Base-by-base conservation (phyloP, 2,329 filamentous ascomycete genomes). In the Endocalyx cinctus region DNA sequence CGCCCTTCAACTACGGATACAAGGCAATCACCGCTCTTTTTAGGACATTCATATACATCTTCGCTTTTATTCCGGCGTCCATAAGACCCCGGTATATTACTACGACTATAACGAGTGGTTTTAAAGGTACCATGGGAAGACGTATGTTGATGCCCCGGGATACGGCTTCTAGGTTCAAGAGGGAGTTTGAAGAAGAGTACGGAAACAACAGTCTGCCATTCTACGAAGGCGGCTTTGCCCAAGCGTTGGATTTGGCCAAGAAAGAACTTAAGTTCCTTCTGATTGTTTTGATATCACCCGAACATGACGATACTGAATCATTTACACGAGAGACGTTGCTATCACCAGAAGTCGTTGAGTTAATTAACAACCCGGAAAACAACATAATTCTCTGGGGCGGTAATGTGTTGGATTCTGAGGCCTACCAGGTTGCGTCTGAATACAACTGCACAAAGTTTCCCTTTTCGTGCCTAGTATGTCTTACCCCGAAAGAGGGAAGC, bases 141-240 rank as follows among this genome's bases (percentile, higher is more conserved):
- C 74, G 87, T 46, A 77, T 87, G 47, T 66, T 96, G 27, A 84
- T 84, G 54, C 88, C 90, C 2, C 79, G 85, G 36, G 92, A 98
- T 54, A 90, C 87, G 1, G 88, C 90, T 0, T 82, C 85, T 17
- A 74, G 92, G 19, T 94, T 97, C 58, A 84, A 87, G 52, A 78
- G 90, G 7, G 89, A 97, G 50, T 95, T 98, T 46, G 88, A 95
- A 51, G 92, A 98, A 61, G 87, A 94, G 50, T 92, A 96, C 53
- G 88, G 87, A 0, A 63, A 70, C 13, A 76, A 79, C 30, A 69
- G 68, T 5, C 63, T 97, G 5, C 81, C 84, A 0, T 95, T 94
- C 58, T 80, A 83, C 46, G 89, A 96, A 54, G 84, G 84, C 32
- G 88, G 90, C 5, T 92, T 97, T 54, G 89, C 94, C 5, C 85